Evolutionary conservation across 2,329 filamentous ascomycete species (phyloP), one percentile per base, ranked within the genome.

Genomic region (Didymella lethalis): DNA sequence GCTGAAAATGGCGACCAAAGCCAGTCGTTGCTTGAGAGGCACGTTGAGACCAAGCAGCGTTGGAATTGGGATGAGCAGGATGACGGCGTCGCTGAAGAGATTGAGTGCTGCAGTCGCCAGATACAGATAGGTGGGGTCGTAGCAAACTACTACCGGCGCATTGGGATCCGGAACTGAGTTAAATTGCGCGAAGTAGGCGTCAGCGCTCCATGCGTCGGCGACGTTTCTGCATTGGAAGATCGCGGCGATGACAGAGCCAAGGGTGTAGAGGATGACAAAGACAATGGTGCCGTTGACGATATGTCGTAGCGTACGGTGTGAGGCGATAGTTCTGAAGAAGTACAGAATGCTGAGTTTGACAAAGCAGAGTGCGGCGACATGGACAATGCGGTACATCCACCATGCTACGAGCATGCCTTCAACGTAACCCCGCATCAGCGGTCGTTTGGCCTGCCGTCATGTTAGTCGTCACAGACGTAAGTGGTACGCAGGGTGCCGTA

Each of bases 21-120:
- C 84, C 14, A 83, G 68, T 53, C 85, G 84, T 54, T 85, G 82
- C 3, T 76, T 76, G 4, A 67, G 70, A 0, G 83, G 81, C 7
- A 85, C 82, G 54, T 82, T 76, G 3, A 85, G 76, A 2, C 75
- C 75, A 0, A 78, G 70, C 28, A 83, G 74, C 45, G 82, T 75
- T 0, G 81, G 80, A 16, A 83, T 77, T 0, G 81, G 81, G 2
- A 82, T 65, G 6, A 79, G 57, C 6, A 82, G 75, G 54, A 83
- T 79, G 18, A 80, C 60, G 10, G 80, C 67, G 54, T 82, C 79
- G 54, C 75, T 80, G 47, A 75, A 64, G 49, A 81, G 75, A 44
- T 79, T 81, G 54, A 79, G 66, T 7, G 74, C 73, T 2, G 68
- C 80, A 0, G 79, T 81, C 47, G 72, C 66, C 2, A 75, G 61